Conservation (phyloP, 306 rosid species). For the Cicer arietinum region DNA sequence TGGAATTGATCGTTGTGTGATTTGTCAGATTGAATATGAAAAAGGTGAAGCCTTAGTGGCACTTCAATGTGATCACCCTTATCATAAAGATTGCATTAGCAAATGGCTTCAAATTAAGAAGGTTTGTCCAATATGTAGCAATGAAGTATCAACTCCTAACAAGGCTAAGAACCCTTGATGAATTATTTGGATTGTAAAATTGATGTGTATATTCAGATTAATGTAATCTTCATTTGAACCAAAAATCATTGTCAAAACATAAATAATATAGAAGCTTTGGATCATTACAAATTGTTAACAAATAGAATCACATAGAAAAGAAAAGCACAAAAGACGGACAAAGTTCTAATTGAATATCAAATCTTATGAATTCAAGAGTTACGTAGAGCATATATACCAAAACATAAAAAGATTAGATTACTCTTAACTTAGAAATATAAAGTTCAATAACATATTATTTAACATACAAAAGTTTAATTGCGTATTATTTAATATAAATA, state of each 20-base stretch:
- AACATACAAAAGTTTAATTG: too few species aligned
- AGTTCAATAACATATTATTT: too few species aligned
- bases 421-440: too few species aligned
- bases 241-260: slow-evolving; percentile 15
- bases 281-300: neutral
- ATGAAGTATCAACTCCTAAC: slow-evolving; percentile 46
- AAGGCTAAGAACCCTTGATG: slow-evolving; percentile 28
- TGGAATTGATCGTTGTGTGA: slow-evolving; percentile 71
- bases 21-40: slow-evolving; percentile 88
- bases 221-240: slow-evolving; percentile 27
- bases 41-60: slow-evolving; percentile 64
- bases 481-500: too few species aligned
- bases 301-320: too few species aligned
- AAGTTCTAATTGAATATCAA: too few species aligned
- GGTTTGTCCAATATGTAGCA: slow-evolving; percentile 85
- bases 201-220: slow-evolving; percentile 16
- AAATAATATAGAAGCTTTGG: slow-evolving; percentile 27
- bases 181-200: slow-evolving; percentile 17
- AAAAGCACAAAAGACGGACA: too few species aligned
- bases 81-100: slow-evolving; percentile 77
- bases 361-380: too few species aligned
- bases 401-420: too few species aligned
- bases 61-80: slow-evolving; percentile 83
- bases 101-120: slow-evolving; percentile 86
- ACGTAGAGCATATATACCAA: too few species aligned